Evolutionary conservation across 1,284 basidiomycete genomes (phyloP).

Genomic region (Boletus semigastroideus): DNA sequence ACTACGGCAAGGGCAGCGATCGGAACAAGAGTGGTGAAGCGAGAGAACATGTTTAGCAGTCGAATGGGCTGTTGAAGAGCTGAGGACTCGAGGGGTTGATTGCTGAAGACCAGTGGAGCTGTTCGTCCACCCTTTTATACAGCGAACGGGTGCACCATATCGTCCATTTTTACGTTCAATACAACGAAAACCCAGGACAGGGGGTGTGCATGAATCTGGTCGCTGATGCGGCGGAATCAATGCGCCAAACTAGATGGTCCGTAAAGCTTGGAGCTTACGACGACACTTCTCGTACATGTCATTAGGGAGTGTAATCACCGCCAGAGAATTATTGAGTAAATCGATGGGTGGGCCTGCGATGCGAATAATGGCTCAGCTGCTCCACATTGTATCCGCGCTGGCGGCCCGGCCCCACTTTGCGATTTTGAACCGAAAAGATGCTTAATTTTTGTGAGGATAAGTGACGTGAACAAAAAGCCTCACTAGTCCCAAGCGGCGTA

Average conservation of each 20-base stretch:
- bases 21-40: not conserved
- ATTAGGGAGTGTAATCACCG: no score
- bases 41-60: slow-evolving; percentile 3
- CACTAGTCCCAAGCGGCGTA: not conserved
- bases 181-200: not conserved
- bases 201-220: no score
- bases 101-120: not conserved
- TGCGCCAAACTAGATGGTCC: no score
- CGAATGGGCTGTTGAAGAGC: not conserved
- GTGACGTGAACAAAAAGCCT: not conserved
- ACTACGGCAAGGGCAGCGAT: not conserved
- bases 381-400: no score
- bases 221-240: no score
- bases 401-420: not conserved
- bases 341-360: no score
- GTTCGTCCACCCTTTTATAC: slow-evolving; percentile 2
- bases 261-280: no score
- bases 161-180: not conserved
- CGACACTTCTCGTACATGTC: no score
- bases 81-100: not conserved
- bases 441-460: no score
- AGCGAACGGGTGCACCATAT: not conserved
- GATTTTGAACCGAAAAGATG: not conserved
- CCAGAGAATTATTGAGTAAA: no score
- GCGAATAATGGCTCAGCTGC: no score